Evolutionary conservation across 495 filamentous ascomycete genomes (phyloP).

Genomic region (Jackrogersella multiformis): DNA sequence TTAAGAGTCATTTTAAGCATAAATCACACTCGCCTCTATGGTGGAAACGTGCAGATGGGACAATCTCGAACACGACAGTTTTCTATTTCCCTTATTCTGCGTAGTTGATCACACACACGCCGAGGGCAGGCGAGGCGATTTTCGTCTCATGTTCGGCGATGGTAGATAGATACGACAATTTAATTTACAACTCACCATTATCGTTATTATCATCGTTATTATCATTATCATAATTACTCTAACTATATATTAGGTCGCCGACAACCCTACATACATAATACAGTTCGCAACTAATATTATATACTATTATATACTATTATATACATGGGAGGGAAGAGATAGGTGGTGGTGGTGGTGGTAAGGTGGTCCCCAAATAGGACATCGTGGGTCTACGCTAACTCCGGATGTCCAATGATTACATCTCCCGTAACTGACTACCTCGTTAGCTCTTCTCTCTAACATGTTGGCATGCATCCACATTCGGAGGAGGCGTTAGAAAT

Average conservation of each 20-base stretch:
- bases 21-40: constrained; percentile 27
- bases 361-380: constrained; percentile 12
- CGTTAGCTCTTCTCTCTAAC: constrained; percentile 14
- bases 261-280: too few relatives aligned
- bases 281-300: too few relatives aligned
- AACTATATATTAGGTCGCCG: constrained; percentile 15
- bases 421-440: constrained; percentile 20
- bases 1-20: constrained; percentile 35
- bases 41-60: constrained; percentile 19
- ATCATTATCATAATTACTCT: too few relatives aligned
- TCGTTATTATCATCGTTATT: background rate
- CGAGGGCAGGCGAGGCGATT: constrained; percentile 20
- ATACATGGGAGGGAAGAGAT: constrained; percentile 2
- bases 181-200: constrained; percentile 10
- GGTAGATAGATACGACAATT: constrained; percentile 18
- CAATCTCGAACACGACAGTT: constrained; percentile 8
- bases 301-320: too few relatives aligned
- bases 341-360: too few relatives aligned
- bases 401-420: constrained; percentile 18
- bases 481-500: constrained; percentile 26
- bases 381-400: constrained; percentile 30
- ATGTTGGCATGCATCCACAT: constrained; percentile 16
- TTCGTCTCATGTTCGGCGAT: constrained; percentile 25
- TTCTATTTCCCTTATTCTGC: constrained; percentile 8
- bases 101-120: constrained; percentile 38